Conservation (phyloP, 129 eudicot species). For the Flaveria linearis region DNA sequence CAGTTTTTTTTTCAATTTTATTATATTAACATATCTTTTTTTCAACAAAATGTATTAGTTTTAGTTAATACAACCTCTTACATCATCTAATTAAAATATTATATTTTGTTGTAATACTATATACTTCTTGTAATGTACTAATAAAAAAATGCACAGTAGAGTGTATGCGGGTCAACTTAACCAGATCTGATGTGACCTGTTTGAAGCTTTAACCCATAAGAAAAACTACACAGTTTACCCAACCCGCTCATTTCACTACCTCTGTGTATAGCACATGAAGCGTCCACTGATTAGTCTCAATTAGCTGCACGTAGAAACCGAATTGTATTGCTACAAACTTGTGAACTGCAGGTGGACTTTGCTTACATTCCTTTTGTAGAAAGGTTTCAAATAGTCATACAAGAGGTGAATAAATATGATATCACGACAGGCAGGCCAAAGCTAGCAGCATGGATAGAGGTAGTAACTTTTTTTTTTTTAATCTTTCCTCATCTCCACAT, state of each 20-base stretch:
- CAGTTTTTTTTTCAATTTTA: too few species aligned
- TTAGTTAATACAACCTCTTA: too few species aligned
- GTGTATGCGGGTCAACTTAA: too few species aligned
- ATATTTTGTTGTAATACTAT: too few species aligned
- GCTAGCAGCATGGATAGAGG: slow-evolving; percentile 70
- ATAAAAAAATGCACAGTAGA: too few species aligned
- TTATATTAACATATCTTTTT: too few species aligned
- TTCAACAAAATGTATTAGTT: too few species aligned
- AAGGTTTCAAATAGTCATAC: slow-evolving; percentile 55
- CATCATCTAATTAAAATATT: too few species aligned
- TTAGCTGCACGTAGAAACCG: slow-evolving; percentile 3
- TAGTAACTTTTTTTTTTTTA: slow-evolving; percentile 9
- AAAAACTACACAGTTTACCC: not conserved
- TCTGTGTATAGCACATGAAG: not conserved
- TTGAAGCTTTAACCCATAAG: not conserved
- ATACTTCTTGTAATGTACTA: too few species aligned
- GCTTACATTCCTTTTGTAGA: slow-evolving; percentile 74
- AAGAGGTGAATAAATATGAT: slow-evolving; percentile 60
- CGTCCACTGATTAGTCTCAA: not conserved
- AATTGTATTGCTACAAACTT: slow-evolving; percentile 11
- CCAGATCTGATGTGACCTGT: not conserved
- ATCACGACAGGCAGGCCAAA: slow-evolving; percentile 80
- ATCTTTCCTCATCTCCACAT: too few species aligned
- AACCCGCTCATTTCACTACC: not conserved
- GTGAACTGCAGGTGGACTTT: slow-evolving; percentile 65